These are phyloP conservation scores for Baffinella frigidus DNA, from an alignment of 208 protist genomes.

Conservation along the genomic window DNA sequence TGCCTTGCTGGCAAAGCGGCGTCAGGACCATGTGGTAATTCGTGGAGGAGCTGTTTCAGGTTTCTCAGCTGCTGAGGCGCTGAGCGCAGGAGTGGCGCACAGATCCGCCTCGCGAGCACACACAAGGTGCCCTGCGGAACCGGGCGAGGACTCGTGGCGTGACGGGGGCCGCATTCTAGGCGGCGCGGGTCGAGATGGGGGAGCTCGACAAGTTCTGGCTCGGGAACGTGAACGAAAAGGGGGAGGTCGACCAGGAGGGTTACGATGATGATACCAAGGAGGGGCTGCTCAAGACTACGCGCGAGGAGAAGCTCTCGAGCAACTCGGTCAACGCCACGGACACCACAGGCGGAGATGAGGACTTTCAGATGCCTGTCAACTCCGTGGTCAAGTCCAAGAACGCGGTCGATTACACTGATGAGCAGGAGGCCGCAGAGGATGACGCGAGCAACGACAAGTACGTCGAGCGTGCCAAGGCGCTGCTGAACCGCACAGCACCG, in stretches of 20 bases:
- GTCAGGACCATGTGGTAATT: no score
- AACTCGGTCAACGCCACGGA: background rate
- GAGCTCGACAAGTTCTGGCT: constrained; percentile 52
- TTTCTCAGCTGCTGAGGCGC: no score
- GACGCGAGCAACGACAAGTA: background rate
- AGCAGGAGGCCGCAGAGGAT: constrained; percentile 33
- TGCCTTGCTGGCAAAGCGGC: no score
- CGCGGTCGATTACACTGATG: background rate
- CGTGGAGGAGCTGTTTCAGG: no score
- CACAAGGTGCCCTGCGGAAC: no score
- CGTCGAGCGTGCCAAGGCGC: background rate
- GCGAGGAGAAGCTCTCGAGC: background rate
- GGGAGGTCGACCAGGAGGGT: constrained; percentile 51
- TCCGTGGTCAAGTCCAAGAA: background rate
- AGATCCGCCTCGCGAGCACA: no score
- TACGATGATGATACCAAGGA: constrained; percentile 29
- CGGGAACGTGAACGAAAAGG: constrained; percentile 52
- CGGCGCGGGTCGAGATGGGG: no score
- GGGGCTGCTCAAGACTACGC: background rate
- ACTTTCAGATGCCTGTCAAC: background rate
- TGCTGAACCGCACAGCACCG: background rate
- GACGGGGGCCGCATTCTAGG: no score
- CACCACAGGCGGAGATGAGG: background rate
- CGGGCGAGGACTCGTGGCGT: no score
- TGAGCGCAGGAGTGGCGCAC: no score